Evolutionary conservation across 2,329 filamentous ascomycete species (phyloP), one percentile per base, ranked within the genome.

Genomic region (Westerdykella ornata): DNA sequence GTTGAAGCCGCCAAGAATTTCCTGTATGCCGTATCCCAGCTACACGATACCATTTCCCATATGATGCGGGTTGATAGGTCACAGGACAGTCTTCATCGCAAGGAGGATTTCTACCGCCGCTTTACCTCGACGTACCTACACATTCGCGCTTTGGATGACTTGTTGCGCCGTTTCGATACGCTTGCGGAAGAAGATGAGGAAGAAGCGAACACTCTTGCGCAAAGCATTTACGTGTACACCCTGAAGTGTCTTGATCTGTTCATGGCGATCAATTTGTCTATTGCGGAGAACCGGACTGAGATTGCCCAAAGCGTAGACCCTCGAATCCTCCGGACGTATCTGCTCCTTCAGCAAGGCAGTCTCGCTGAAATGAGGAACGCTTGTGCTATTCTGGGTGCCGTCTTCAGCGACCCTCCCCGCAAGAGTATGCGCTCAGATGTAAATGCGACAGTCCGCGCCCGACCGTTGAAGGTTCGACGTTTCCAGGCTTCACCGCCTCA

Each of bases 281-380:
- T 66, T 31, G 60, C 60, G 12, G 62, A 66, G 31, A 63, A 64
- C 34, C 56, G 60, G 19, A 45, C 44, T 8, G 75, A 75, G 43
- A 74, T 78, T 26, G 69, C 77, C n/a, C 66, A 72, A 35, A 70
- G 74, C 37, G 72, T 72, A 3, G 77, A 81, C 49, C 68, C 73
- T 5, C 72, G 75, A 42, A 75, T 80, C 47, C 65, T 81, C 38
- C 74, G 78, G 18, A 77, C 73, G 13, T 67, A 80, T 33, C 71
- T 82, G 62, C 69, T 80, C 28, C 71, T 78, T 47, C 70, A 80
- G 28, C 79, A 78, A 50, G 73, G 74, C 36, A 75, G 76, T 46
- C 58, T 80, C 37, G 62, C 78, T 35, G 79, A 82, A 56, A 67
- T 79, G 44, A 74, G 76, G 38, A 81, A 81, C 56, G 74, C 77